Evolutionary conservation across 441 rosid genomes (phyloP).

Genomic region (Erodium trifolium): DNA sequence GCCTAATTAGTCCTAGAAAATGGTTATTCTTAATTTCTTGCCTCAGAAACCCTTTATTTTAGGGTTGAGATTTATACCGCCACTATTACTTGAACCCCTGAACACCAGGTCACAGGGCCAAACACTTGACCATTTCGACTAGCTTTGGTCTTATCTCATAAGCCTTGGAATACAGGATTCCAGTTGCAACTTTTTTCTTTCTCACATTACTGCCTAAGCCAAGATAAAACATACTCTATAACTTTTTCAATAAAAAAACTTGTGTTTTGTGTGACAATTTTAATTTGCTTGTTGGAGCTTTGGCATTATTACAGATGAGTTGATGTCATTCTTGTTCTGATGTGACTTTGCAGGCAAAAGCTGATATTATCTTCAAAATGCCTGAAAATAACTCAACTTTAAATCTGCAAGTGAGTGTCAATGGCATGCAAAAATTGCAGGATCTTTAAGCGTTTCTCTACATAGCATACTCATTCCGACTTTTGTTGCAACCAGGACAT

Average conservation of each 20-base stretch:
- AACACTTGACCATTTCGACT: too few species aligned
- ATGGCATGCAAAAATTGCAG: neutral
- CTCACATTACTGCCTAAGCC: too few species aligned
- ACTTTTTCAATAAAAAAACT: too few species aligned
- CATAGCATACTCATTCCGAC: constrained; percentile 7
- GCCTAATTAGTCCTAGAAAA: too few species aligned
- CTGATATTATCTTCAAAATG: constrained; percentile 58
- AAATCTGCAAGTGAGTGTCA: constrained; percentile 55
- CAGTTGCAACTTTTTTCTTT: neutral
- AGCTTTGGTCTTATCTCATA: too few species aligned
- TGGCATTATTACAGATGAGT: neutral
- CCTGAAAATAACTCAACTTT: constrained; percentile 53
- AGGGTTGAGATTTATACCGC: too few species aligned
- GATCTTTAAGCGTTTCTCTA: neutral
- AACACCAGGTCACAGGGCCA: too few species aligned
- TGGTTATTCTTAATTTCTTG: neutral
- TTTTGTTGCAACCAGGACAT: constrained; percentile 49
- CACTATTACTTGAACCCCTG: too few species aligned
- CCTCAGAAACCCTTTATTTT: too few species aligned
- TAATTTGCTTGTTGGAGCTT: neutral
- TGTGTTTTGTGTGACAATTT: neutral
- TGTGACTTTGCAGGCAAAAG: constrained; percentile 56
- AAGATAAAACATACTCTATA: too few species aligned
- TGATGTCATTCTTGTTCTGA: constrained; percentile 9
- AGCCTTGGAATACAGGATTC: neutral